Base-by-base conservation (phyloP, 805 yeast species). In the Saccharomycopsis babjevae region DNA sequence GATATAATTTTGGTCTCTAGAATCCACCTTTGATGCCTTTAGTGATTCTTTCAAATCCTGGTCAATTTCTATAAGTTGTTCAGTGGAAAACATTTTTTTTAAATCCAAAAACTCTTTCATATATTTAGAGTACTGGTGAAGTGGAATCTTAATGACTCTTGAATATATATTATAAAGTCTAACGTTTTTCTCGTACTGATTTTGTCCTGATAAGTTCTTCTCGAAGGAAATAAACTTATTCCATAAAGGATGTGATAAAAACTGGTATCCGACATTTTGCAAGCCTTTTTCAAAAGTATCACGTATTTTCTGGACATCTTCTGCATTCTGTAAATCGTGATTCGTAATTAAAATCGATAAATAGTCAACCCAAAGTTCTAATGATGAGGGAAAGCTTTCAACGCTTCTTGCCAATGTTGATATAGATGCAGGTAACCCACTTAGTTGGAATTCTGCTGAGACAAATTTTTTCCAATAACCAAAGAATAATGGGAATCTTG, bases 101-200 rank as follows among this genome's bases (percentile, higher is more conserved):
- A 57, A 13, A 34, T 57, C 57, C 10, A n/a, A 13, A 54, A 60
- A 60, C n/a, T 50, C 77, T 69, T 74, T 83, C 67, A 82, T 88
- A 70, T 86, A 93, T 65, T 81, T 83, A 0, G 97, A 86, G 70
- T 90, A 92, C 67, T 91, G 96, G 71, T 93, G 93, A 54, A 93
- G 72, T 0, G 98, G 98, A 1, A 88, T 75, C 50, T 69, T 68
- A 46, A 83, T 71, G 55, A 84, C 72, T 61, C 74, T 73, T 34
- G 78, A 66, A 61, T 85, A 77, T 1, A 83, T 67, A 2, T 71
- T 70, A 1, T 76, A 67, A 3, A 79, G 70, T 42, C 74, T 77
- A 30, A 67, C 66, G 38, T 79, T 74, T 28, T 70, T 68, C 16
- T 72, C 71, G 30, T 73, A 72, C 15, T 25, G 54, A 50, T 54